Conservation (phyloP, 2,329 filamentous ascomycete species). For the Monosporascus sp. region DNA sequence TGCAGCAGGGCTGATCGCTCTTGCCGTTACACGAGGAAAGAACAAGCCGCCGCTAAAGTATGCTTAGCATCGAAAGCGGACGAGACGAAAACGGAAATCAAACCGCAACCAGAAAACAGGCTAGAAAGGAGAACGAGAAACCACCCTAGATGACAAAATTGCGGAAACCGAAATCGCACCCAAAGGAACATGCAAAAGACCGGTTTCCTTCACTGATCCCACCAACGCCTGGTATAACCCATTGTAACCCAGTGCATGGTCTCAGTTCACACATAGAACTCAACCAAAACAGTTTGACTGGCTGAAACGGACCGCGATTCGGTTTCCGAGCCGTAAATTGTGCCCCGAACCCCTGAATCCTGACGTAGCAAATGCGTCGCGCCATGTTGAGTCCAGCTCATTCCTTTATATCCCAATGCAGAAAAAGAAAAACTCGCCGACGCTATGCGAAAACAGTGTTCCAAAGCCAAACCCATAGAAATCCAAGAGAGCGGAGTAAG, state of each 20-base stretch:
- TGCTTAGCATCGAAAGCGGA: not conserved
- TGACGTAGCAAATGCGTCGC: not conserved
- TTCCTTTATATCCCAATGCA: not conserved
- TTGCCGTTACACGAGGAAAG: too few relatives aligned
- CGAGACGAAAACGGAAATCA: not conserved
- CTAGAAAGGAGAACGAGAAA: not conserved
- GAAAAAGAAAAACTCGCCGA: not conserved
- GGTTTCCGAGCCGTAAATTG: not conserved
- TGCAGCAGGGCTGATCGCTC: too few relatives aligned
- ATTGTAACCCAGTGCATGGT: conserved; percentile 10
- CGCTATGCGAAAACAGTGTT: conserved; percentile 2
- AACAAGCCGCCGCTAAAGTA: too few relatives aligned
- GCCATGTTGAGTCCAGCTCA: not conserved
- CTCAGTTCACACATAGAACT: conserved; percentile 1
- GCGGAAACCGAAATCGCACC: not conserved
- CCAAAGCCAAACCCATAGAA: not conserved
- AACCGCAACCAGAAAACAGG: not conserved
- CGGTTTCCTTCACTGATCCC: conserved; percentile 1
- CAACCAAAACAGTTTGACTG: not conserved
- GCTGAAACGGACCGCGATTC: not conserved
- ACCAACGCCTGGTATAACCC: conserved; percentile 18
- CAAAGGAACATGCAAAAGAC: conserved; percentile 2
- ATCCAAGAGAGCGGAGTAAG: not conserved
- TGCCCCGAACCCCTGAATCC: not conserved
- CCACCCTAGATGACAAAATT: not conserved